phyloP scores from a whole-genome alignment of 2,329 filamentous ascomycete species.

The Fusarium sp. region DNA sequence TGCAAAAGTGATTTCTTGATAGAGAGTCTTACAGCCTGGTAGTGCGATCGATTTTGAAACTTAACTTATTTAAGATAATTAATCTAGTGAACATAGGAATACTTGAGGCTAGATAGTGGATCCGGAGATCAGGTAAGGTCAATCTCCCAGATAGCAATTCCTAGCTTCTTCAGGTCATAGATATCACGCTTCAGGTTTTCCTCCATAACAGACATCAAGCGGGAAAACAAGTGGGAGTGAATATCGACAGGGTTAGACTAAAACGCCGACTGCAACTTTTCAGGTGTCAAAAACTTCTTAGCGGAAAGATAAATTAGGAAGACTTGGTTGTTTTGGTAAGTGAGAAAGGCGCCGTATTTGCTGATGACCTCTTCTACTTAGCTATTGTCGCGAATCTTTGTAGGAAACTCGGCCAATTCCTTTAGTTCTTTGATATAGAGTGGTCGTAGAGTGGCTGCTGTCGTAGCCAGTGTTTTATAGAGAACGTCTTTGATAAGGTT shows the following conservation, averaged over 20 bases:
- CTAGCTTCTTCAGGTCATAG: background rate
- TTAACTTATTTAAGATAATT: background rate
- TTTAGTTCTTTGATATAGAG: background rate
- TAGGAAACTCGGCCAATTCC: background rate
- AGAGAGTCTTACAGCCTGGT: background rate
- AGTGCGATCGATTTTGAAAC: background rate
- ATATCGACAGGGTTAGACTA: background rate
- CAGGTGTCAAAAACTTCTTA: background rate
- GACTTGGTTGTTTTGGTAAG: background rate
- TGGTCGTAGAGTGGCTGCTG: background rate
- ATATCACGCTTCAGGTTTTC: background rate
- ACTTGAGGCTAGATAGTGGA: background rate
- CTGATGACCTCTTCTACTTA: background rate
- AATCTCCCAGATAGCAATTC: rapidly evolving
- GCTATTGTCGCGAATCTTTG: rapidly evolving
- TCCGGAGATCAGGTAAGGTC: background rate
- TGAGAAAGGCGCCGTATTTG: background rate
- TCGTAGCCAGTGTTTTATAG: background rate
- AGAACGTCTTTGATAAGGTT: background rate
- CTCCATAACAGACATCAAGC: background rate
- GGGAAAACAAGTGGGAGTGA: background rate
- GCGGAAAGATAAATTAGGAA: background rate
- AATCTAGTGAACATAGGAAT: background rate
- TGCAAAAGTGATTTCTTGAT: background rate
- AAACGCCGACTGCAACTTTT: background rate